Evolutionary conservation across 2,329 filamentous ascomycete genomes (phyloP).

Genomic region (Escovopsis sp.): DNA sequence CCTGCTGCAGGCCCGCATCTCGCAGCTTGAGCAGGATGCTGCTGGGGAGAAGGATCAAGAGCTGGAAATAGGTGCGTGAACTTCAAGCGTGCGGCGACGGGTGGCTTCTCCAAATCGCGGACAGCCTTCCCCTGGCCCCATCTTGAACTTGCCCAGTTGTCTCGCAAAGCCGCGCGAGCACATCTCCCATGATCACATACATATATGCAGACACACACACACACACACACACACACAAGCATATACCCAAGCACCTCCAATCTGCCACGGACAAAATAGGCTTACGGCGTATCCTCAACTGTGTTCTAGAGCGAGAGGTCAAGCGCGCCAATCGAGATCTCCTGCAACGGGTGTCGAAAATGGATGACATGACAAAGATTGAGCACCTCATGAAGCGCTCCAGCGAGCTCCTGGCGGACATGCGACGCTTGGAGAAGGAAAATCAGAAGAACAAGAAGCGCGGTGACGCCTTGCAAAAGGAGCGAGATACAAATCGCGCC

Average conservation of each 20-base stretch:
- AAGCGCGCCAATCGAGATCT: conserved; percentile 88
- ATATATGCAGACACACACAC: too few relatives aligned
- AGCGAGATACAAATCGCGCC: conserved; percentile 77
- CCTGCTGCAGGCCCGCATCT: conserved; percentile 82
- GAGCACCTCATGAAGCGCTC: conserved; percentile 84
- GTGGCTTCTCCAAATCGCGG: background rate
- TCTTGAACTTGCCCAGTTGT: too few relatives aligned
- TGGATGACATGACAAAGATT: conserved; percentile 82
- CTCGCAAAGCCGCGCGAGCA: background rate
- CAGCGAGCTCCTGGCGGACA: conserved; percentile 78
- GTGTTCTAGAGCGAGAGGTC: conserved; percentile 66
- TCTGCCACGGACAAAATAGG: conserved; percentile 1
- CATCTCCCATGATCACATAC: too few relatives aligned
- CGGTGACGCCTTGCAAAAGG: conserved; percentile 86
- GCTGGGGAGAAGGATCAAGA: conserved; percentile 92
- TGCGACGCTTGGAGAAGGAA: conserved; percentile 90
- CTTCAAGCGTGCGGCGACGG: background rate
- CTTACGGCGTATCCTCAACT: background rate
- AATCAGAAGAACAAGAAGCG: conserved; percentile 93
- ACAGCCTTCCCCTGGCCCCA: background rate
- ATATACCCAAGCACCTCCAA: too few relatives aligned
- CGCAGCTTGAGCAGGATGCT: conserved; percentile 84
- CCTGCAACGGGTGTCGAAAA: conserved; percentile 74
- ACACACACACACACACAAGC: too few relatives aligned
- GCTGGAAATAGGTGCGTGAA: conserved; percentile 69